These are phyloP conservation scores for Penicillium sp. DNA, from an alignment of 2,329 filamentous ascomycete species.

Conservation along the genomic window DNA sequence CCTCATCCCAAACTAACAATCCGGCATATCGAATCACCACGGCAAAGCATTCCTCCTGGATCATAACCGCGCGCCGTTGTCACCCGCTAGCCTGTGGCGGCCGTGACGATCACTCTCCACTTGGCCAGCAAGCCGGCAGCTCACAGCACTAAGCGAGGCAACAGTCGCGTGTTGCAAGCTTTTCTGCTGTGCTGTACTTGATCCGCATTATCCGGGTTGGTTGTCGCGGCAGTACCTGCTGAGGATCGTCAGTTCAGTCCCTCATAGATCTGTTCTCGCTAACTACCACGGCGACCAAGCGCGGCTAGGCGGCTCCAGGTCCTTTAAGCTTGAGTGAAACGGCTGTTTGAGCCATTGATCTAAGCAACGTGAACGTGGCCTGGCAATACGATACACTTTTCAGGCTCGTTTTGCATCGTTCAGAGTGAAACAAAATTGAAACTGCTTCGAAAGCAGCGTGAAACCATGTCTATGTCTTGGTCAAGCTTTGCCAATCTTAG, in stretches of 20 bases:
- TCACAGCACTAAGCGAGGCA: background rate
- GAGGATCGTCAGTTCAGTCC: background rate
- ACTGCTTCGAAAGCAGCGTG: background rate
- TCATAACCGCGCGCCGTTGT: background rate
- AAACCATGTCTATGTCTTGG: too few relatives aligned
- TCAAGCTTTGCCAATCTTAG: too few relatives aligned
- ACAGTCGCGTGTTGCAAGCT: background rate
- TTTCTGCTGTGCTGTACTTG: background rate
- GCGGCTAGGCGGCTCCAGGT: background rate
- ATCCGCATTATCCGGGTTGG: background rate
- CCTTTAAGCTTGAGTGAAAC: too few relatives aligned
- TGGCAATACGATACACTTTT: too few relatives aligned
- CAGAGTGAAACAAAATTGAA: background rate
- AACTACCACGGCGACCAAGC: background rate
- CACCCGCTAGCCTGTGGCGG: background rate
- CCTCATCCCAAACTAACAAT: background rate
- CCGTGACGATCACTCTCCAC: conserved; percentile 2
- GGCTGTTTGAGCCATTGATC: background rate
- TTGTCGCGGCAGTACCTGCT: background rate
- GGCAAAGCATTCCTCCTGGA: background rate
- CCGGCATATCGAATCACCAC: background rate
- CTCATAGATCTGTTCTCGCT: too few relatives aligned
- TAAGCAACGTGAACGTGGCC: background rate
- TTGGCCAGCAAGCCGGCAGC: background rate
- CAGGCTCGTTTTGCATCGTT: too few relatives aligned